A percentile compares a stretch with the other conserved stretches of the same genome.
Conservation (phyloP, 768 basidiomycete species). For the Russula vinacea region DNA sequence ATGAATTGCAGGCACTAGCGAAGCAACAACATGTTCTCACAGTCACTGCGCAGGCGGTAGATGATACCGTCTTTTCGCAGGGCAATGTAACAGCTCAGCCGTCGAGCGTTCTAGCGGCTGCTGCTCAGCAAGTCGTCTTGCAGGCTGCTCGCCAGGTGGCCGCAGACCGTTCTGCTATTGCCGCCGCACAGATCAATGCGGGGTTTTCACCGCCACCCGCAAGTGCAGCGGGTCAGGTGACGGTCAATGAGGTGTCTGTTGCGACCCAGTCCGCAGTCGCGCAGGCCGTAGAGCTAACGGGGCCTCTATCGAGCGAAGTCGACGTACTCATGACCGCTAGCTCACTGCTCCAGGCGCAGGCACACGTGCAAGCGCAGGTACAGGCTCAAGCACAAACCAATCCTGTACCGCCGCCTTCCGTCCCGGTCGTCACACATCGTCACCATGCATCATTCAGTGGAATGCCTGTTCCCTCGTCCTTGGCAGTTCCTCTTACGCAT, state of each 20-base stretch:
- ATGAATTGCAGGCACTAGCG: constrained; percentile 62
- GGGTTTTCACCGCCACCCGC: constrained; percentile 39
- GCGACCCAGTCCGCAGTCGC: constrained; percentile 77
- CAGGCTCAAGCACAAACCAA: constrained; percentile 11
- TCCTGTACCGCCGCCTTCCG: constrained; percentile 32
- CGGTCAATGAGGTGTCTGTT: constrained; percentile 55
- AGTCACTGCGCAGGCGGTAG: constrained; percentile 69
- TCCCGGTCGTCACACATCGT: constrained; percentile 35
- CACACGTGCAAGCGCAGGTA: constrained; percentile 30
- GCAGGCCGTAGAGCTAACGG: constrained; percentile 74
- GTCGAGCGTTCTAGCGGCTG: constrained; percentile 59
- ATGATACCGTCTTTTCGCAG: constrained; percentile 55
- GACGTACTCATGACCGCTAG: constrained; percentile 75
- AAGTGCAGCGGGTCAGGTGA: constrained; percentile 43
- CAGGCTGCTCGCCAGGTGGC: constrained; percentile 66
- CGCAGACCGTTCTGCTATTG: constrained; percentile 46
- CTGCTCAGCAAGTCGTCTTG: constrained; percentile 77
- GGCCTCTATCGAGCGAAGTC: constrained; percentile 69
- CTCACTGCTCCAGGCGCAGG: constrained; percentile 49
- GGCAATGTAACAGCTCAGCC: constrained; percentile 47
- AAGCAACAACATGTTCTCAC: constrained; percentile 80
- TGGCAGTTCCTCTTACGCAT: constrained; percentile 7
- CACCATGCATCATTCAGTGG: constrained; percentile 38
- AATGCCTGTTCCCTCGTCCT: constrained; percentile 13
- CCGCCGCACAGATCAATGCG: constrained; percentile 43